Evolutionary conservation across 148 eudicot genomes (phyloP).

Genomic region (Rhododendron ovatum): DNA sequence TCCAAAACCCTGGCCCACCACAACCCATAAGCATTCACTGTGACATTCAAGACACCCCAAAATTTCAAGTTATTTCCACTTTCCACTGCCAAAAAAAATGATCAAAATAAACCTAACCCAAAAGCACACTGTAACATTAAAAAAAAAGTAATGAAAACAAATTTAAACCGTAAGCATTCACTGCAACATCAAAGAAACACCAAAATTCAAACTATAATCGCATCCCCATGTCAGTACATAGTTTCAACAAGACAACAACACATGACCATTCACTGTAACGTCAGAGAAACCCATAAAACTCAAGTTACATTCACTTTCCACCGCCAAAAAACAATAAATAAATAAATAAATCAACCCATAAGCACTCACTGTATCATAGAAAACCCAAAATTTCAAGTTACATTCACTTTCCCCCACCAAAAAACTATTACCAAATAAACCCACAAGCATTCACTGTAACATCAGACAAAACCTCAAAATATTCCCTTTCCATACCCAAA

Average conservation of each 20-base stretch:
- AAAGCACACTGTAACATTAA: not conserved
- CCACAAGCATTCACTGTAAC: not conserved
- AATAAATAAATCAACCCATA: not conserved
- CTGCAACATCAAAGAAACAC: constrained; percentile 16
- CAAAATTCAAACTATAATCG: constrained; percentile 1
- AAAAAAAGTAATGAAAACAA: not conserved
- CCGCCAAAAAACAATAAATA: too few species aligned
- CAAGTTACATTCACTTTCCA: too few species aligned
- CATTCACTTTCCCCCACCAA: constrained; percentile 9
- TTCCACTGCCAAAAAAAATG: not conserved
- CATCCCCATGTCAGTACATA: not conserved
- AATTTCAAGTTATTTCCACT: not conserved
- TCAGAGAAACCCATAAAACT: too few species aligned
- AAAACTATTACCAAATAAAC: not conserved
- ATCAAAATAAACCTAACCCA: not conserved
- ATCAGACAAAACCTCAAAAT: not conserved
- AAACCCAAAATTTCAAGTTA: not conserved
- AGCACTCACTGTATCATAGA: not conserved
- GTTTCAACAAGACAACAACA: not conserved
- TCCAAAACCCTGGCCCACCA: constrained; percentile 39
- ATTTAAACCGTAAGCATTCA: not conserved
- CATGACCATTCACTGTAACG: not conserved
- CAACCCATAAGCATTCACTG: constrained; percentile 54
- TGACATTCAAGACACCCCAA: constrained; percentile 6
- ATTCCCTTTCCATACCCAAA: not conserved